Base-by-base conservation (phyloP, 179 eudicot species). In the Beta macrorhiza region DNA sequence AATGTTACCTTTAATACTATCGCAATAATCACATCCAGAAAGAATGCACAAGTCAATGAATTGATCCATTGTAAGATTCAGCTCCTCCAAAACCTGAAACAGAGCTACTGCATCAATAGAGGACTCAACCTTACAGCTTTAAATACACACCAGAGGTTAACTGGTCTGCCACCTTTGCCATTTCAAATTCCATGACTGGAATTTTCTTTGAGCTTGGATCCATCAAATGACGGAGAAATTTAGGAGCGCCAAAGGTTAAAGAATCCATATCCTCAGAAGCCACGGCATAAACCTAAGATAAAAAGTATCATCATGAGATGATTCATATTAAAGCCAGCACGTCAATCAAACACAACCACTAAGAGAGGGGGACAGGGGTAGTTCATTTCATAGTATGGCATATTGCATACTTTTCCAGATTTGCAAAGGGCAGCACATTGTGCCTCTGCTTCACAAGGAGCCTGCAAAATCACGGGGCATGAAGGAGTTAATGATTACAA, bases 191-290 rank as follows among this genome's bases (percentile, higher is more conserved):
- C 99, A 97, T 92, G 67, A 97, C 99, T 67, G 98, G 99, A 76
- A 93, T 86, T 81, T 97, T 97, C 86, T 88, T 92, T 78, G 99
- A 91, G 89, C 97, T 94, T 71, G 99, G 98, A 88, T 92, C 97
- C 98, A 91, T 97, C 84, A 97, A 88, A 89, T 97, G 98, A 65
- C 99, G 97, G 29, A 97, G 93, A 88, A 97, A 97, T 83, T 81
- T 89, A 75, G 95, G 91, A 86, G 99, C 94, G 81, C 99, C 99
- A 88, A 97, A 97, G 71, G 99, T 97, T 49, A 97, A 83, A 73
- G 97, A 91, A 85, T 97, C 99, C 99, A 97, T 94, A 84, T 94
- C 99, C 87, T 97, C 99, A 57, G 99, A 97, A 57, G 99, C 98
- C 78, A 97, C 97, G 7, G 93, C 99, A 87, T 92, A 97, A 67